phyloP scores from a whole-genome alignment of 192 early-diverging fungal genomes.

The Lunasporangiospora selenospora region DNA sequence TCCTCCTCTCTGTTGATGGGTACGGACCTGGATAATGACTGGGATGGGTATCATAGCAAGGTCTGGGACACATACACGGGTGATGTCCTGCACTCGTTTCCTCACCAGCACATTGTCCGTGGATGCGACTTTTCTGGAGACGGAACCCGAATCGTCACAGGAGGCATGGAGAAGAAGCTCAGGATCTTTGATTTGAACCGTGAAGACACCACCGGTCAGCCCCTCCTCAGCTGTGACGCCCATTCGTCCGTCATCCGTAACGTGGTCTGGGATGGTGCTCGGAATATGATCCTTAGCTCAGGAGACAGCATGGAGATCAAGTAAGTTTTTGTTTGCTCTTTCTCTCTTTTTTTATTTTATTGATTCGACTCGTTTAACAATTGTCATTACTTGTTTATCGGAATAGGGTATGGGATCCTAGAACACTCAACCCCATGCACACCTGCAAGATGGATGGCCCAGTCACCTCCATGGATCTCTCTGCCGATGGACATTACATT shows the following conservation, averaged over 20 bases:
- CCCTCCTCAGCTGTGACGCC: constrained; percentile 54
- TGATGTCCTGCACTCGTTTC: constrained; percentile 69
- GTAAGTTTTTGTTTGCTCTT: constrained; percentile 4
- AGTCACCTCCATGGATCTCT: constrained; percentile 78
- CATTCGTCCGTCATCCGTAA: constrained; percentile 66
- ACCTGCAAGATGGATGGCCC: constrained; percentile 66
- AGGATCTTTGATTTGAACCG: constrained; percentile 80
- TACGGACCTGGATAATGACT: neutral
- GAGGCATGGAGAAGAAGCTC: constrained; percentile 83
- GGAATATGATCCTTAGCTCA: constrained; percentile 64
- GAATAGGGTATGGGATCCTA: constrained; percentile 77
- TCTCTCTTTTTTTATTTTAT: neutral
- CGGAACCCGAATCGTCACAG: constrained; percentile 76
- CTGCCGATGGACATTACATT: constrained; percentile 76
- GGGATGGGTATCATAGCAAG: constrained; percentile 53
- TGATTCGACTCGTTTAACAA: neutral
- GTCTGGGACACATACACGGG: constrained; percentile 90
- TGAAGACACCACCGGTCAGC: constrained; percentile 47
- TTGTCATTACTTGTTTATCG: neutral
- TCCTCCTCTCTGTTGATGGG: constrained; percentile 7
- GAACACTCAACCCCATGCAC: constrained; percentile 65
- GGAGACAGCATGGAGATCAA: constrained; percentile 64
- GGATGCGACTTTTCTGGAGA: constrained; percentile 82
- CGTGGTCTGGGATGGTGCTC: constrained; percentile 66
- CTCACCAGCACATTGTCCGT: constrained; percentile 85